Conservation (phyloP, 2,329 filamentous ascomycete species). For the Alternaria incomplexa region DNA sequence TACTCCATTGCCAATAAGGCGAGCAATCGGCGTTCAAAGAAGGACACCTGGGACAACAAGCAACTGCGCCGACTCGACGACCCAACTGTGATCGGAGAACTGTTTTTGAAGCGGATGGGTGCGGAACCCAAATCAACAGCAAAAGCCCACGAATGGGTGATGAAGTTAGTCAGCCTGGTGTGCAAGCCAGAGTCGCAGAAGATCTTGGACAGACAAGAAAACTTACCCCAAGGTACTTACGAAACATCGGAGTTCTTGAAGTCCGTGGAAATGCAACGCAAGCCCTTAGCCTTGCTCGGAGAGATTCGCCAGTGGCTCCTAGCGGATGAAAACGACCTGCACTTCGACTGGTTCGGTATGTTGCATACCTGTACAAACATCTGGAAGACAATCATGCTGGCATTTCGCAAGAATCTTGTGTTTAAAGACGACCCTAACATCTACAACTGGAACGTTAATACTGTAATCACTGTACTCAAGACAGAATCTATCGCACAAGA, state of each 20-base stretch:
- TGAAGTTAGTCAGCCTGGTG: not conserved
- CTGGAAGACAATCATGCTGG: not conserved
- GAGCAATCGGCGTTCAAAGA: not conserved
- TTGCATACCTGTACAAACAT: not conserved
- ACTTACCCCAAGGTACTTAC: not conserved
- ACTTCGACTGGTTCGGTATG: not conserved
- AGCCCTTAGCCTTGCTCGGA: not conserved
- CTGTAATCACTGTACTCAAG: not conserved
- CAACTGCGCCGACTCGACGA: not conserved
- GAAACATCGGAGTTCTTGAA: not conserved
- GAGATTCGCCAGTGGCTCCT: not conserved
- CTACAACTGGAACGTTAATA: not conserved
- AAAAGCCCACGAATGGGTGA: not conserved
- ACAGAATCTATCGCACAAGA: too few relatives aligned
- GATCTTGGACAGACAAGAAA: not conserved
- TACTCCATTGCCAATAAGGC: not conserved
- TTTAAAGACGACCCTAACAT: not conserved
- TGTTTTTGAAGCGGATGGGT: not conserved
- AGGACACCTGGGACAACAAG: not conserved
- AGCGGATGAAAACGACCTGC: not conserved
- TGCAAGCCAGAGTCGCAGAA: not conserved
- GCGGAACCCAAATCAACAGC: not conserved
- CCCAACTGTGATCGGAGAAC: not conserved
- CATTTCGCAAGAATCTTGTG: not conserved
- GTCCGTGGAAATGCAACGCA: not conserved